Evolutionary conservation across 2,329 filamentous ascomycete genomes (phyloP).

Genomic region (Phyllosticta capitalensis): DNA sequence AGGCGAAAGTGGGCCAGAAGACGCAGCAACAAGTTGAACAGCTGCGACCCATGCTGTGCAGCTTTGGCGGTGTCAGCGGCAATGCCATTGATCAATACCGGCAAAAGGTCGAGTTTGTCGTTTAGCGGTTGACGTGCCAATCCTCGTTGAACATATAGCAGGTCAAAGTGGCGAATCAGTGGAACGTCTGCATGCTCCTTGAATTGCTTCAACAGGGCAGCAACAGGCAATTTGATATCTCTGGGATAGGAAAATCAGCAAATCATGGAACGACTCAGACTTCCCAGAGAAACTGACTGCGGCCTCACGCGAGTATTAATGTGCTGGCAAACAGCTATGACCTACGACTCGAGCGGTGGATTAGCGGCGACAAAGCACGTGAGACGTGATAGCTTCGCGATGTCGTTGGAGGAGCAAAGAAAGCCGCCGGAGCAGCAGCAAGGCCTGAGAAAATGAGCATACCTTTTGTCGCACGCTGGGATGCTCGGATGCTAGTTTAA

Average conservation of each 20-base stretch:
- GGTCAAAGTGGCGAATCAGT: slow-evolving; percentile 77
- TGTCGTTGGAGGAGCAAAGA: not conserved
- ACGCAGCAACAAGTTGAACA: slow-evolving; percentile 77
- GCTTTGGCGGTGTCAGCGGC: slow-evolving; percentile 48
- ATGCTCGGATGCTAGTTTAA: slow-evolving; percentile 79
- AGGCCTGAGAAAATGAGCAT: slow-evolving; percentile 10
- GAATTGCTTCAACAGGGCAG: slow-evolving; percentile 79
- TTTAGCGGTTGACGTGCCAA: slow-evolving; percentile 49
- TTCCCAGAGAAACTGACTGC: slow-evolving; percentile 28
- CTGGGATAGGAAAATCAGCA: slow-evolving; percentile 18
- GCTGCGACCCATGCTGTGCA: slow-evolving; percentile 47
- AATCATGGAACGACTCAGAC: not conserved
- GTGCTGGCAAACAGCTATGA: slow-evolving; percentile 62
- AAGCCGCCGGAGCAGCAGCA: not conserved
- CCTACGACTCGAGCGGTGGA: slow-evolving; percentile 28
- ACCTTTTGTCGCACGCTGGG: slow-evolving; percentile 71
- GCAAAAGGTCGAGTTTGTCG: slow-evolving; percentile 64
- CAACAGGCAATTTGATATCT: slow-evolving; percentile 69
- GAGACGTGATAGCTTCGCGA: not conserved
- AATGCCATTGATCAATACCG: slow-evolving; percentile 59
- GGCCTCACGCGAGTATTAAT: slow-evolving; percentile 56
- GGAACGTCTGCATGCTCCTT: slow-evolving; percentile 59
- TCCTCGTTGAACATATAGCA: slow-evolving; percentile 83
- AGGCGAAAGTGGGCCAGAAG: slow-evolving; percentile 62
- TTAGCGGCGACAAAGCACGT: slow-evolving; percentile 20